These are phyloP conservation scores for Microbotryum saponariae DNA, from an alignment of 1,284 basidiomycete species.

Conservation along the genomic window DNA sequence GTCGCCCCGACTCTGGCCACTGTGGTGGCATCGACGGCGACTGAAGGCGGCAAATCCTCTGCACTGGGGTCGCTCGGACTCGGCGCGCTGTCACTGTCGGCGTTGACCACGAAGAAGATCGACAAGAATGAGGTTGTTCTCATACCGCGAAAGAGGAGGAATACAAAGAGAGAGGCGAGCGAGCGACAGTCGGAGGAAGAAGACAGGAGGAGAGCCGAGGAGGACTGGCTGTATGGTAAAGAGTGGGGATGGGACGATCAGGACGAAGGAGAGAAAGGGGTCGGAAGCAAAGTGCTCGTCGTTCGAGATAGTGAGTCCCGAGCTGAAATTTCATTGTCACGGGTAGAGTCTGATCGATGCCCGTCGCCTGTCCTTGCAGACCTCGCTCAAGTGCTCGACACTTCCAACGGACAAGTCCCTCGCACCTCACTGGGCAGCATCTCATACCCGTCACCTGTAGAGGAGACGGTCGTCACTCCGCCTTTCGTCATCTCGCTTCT, in stretches of 20 bases:
- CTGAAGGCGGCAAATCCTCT: no score
- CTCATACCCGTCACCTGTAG: constrained; percentile 1
- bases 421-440: constrained; percentile 43
- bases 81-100: constrained; percentile 9
- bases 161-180: neutral
- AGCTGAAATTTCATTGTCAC: neutral
- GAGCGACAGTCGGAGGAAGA: constrained; percentile 6
- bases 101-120: constrained; percentile 16
- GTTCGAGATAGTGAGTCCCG: constrained; percentile 65
- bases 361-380: constrained; percentile 38
- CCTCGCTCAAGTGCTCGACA: constrained; percentile 61
- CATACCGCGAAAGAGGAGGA: constrained; percentile 14
- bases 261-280: constrained; percentile 51
- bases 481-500: constrained; percentile 78
- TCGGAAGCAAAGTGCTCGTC: constrained; percentile 64
- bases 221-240: constrained; percentile 41
- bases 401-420: constrained; percentile 64
- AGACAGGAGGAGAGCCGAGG: constrained; percentile 9
- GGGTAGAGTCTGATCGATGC: neutral
- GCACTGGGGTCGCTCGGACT: constrained; percentile 2
- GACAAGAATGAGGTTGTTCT: constrained; percentile 30
- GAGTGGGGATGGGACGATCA: constrained; percentile 62
- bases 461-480: constrained; percentile 48
- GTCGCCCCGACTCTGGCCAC: neutral
- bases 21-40: neutral